Base-by-base conservation (phyloP, 2,329 filamentous ascomycete species). In the Chrysoporthe austroafricana region DNA sequence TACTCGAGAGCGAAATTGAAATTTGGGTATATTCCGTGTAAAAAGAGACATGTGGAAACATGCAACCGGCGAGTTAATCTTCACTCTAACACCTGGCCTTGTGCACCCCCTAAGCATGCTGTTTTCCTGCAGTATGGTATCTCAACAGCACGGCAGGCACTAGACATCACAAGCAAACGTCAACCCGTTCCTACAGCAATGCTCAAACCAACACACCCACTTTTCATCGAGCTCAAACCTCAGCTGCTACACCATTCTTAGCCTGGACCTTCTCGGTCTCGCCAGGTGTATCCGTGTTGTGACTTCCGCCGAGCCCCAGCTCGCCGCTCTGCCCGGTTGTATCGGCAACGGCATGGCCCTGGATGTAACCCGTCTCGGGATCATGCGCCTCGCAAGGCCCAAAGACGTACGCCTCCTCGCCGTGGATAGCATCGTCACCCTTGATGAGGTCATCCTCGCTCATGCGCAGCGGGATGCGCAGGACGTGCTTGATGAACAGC, bases 401-500 rank as follows among this genome's bases (percentile, higher is more conserved):
- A 62, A 77, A 77, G 6, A 76, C 75, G 62, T 81, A 81, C 4
- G 82, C 79, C 42, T 78, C 78, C 72, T 85, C 83, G 57, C 83
- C 82, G 70, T 85, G 82, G 39, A 83, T 75, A 21, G 80, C 79
- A 67, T 81, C 81, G 70, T 85, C 83, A 32, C 83, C 83, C 34
- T 82, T 74, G 26, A 81, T 67, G 44, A 84, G 73, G 62, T 80
- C 71, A 65, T 82, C 81, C 16, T 84, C 82, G 42, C 74, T 75
- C 80, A 84, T 83, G 54, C 83, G 76, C 68, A 85, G 74, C 5
- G 81, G 80, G 21, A 85, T 78, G 21, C 83, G 78, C 57, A 79
- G 73, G 54, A 84, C 81, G 70, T 83, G 81, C 72, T 83, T 83
- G 76, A 85, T 85, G 73, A 85, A 85, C 1, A 79, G 70, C 75